Evolutionary conservation across 108 stramenopile species (phyloP).

Genomic region (Mayamaea pseudoterrestris): DNA sequence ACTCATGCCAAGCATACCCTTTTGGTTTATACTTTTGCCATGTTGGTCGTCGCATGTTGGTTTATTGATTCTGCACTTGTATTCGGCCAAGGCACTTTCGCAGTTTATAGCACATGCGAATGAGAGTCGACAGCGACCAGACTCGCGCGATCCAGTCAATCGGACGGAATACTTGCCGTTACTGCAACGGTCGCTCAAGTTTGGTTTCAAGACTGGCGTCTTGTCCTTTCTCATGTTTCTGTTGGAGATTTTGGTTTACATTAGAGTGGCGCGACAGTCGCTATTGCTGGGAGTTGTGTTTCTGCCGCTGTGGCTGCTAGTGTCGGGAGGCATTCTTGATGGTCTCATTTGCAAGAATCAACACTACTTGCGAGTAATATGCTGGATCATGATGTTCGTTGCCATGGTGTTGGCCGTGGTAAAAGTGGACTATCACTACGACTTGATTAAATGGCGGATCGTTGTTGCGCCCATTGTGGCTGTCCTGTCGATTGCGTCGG

Average conservation of each 20-base stretch:
- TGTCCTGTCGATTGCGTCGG: constrained; percentile 44
- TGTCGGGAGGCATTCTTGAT: constrained; percentile 49
- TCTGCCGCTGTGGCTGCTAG: constrained; percentile 64
- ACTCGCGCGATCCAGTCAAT: constrained; percentile 74
- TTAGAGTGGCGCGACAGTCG: constrained; percentile 25
- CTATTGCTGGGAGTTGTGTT: constrained; percentile 37
- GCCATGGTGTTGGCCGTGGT: constrained; percentile 51
- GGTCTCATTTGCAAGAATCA: constrained; percentile 81
- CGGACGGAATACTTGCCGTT: constrained; percentile 76
- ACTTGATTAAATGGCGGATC: constrained; percentile 27
- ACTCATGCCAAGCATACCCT: constrained; percentile 42
- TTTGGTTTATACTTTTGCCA: constrained; percentile 67
- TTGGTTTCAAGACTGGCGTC: constrained; percentile 78
- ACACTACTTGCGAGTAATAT: constrained; percentile 41
- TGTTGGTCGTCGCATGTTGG: constrained; percentile 66
- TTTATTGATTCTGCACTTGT: constrained; percentile 48
- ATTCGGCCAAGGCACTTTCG: constrained; percentile 55
- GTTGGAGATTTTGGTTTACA: constrained; percentile 65
- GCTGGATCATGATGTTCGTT: constrained; percentile 53
- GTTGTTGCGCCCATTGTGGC: constrained; percentile 52
- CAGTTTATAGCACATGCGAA: constrained; percentile 71
- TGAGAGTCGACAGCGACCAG: constrained; percentile 62
- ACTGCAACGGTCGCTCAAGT: constrained; percentile 70
- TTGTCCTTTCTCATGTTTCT: constrained; percentile 63
- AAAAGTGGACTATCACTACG: constrained; percentile 49